phyloP scores from a whole-genome alignment of 441 rosid species.

The Francoa sonchifolia region DNA sequence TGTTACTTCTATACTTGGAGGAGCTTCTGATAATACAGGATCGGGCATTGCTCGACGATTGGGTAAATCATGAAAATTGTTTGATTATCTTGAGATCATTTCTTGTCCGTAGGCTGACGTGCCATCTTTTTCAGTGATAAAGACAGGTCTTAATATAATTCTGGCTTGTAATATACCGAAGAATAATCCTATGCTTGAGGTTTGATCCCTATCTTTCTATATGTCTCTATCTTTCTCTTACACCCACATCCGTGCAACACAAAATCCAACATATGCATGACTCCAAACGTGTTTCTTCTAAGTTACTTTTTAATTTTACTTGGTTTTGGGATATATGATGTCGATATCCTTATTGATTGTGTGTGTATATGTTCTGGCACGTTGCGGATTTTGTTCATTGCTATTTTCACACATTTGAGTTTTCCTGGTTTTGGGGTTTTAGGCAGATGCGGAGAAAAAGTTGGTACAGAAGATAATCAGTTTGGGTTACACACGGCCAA shows the following conservation, averaged over 20 bases:
- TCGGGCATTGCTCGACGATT: conserved; percentile 76
- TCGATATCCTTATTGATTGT: neutral
- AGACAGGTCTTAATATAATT: conserved; percentile 65
- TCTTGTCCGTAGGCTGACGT: neutral
- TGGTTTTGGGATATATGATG: neutral
- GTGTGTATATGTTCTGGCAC: neutral
- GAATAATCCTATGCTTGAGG: conserved; percentile 77
- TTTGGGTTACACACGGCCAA: conserved; percentile 52
- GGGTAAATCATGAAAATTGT: conserved; percentile 27
- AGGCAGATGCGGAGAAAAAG: conserved; percentile 73
- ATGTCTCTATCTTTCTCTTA: conserved; percentile 1
- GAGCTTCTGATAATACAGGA: conserved; percentile 76
- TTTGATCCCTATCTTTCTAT: conserved; percentile 14
- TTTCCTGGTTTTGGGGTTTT: conserved; percentile 8
- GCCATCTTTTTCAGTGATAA: conserved; percentile 40
- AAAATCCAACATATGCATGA: too few relatives aligned
- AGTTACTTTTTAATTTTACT: neutral
- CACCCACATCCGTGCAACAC: neutral
- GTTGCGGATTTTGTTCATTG: neutral
- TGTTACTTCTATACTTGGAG: conserved; percentile 65
- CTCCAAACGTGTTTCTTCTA: neutral
- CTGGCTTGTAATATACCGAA: conserved; percentile 80
- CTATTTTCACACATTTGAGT: neutral
- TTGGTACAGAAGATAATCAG: conserved; percentile 55
- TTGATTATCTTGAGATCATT: neutral